Evolutionary conservation across 2,329 filamentous ascomycete genomes (phyloP), one percentile per base, ranked within the genome.

Genomic region (Monilinia laxa): DNA sequence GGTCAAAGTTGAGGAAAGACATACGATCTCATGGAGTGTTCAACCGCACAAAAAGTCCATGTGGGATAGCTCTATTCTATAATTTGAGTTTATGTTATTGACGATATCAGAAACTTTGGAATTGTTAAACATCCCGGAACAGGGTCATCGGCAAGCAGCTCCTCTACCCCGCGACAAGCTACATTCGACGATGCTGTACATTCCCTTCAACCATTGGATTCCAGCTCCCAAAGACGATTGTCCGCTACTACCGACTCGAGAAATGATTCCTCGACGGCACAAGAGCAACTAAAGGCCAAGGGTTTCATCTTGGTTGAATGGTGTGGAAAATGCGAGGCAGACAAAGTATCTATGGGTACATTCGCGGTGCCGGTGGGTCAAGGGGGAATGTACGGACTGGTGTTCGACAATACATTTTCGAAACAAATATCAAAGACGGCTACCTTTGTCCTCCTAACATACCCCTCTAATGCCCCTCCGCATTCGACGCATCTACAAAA

Each of bases 391-490:
- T 99, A 96, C 77, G 95, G 93, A 66, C 82, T 99, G 69, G 92
- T 98, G 42, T 97, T 99, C 76, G 95, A 99, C 85, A 99, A 99
- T 76, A 99, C 95, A 38, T 99, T 99, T 77, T 97, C 93, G 68
- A 98, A 97, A 80, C 91, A 90, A 78, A 89, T 91, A 53, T 95
- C 93, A 64, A 99, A 99, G 80, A 97, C 90, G 40, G 93, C 93
- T 25, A 98, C 94, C 10, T 92, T 99, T 75, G 93, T 97, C 47
- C 86, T 99, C 63, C 85, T 98, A 77, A 98, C 93, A 51, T 97
- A 98, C 75, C 93, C 94, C 12, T 93, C 92, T 47, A 90, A 89
- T 72, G 85, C 87, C 7, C 87, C 91, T 45, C 92, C 92, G 1
- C 91, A 92, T 75, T 88, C 88, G 20, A 87, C 88, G 4, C 86